Conservation (phyloP, 1,284 basidiomycete genomes). For the Puccinia triticina region DNA sequence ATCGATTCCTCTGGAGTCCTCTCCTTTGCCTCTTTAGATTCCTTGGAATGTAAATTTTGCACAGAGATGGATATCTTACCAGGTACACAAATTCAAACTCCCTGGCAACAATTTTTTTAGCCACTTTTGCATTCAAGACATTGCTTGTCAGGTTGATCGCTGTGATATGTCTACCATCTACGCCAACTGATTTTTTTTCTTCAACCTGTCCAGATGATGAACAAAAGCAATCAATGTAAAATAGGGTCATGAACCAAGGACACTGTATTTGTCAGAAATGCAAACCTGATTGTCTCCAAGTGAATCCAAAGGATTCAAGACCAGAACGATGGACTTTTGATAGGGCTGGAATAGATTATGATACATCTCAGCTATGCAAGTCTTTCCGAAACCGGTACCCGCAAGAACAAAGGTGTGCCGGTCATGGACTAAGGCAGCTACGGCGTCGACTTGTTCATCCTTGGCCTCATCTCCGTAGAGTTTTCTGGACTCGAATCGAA, state of each 20-base stretch:
- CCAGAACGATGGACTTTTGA: too few species aligned
- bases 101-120: not conserved
- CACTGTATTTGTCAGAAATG: not conserved
- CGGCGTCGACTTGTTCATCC: not conserved
- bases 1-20: not conserved
- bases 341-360: too few species aligned
- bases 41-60: too few species aligned
- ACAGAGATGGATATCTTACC: not conserved
- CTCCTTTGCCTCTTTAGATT: not conserved
- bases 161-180: not conserved
- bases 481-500: not conserved
- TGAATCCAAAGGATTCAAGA: too few species aligned
- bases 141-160: conserved; percentile 11
- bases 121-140: not conserved
- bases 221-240: too few species aligned
- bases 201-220: too few species aligned
- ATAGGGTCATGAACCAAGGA: too few species aligned
- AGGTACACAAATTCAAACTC: not conserved
- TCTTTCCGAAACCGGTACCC: too few species aligned
- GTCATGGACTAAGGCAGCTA: not conserved
- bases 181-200: not conserved
- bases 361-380: too few species aligned
- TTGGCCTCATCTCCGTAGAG: not conserved
- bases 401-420: not conserved
- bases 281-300: too few species aligned